phyloP scores from a whole-genome alignment of 2,329 filamentous ascomycete species.

The Penicillium sp. region DNA sequence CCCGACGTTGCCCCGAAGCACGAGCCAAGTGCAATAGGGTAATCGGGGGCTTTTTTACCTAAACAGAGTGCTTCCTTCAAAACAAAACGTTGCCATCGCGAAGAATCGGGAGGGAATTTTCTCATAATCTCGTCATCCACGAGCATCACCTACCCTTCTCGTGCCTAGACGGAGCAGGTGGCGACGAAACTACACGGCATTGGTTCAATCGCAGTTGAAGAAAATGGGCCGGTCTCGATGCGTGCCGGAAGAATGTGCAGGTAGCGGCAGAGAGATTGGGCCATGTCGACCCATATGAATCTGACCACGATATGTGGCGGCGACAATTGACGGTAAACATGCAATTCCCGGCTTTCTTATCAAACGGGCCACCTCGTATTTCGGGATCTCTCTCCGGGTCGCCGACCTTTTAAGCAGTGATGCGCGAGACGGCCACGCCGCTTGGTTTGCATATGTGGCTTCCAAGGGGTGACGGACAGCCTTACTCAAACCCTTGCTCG shows the following conservation, averaged over 20 bases:
- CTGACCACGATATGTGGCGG: too few species aligned
- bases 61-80: background rate
- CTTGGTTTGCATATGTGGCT: background rate
- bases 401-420: background rate
- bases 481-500: background rate
- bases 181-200: background rate
- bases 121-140: background rate
- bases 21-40: background rate
- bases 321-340: too few species aligned
- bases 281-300: background rate
- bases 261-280: background rate
- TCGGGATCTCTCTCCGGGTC: background rate
- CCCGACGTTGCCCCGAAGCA: background rate
- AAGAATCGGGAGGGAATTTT: background rate
- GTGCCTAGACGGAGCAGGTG: background rate
- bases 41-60: background rate
- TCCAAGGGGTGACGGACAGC: background rate
- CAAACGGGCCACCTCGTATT: background rate
- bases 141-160: background rate
- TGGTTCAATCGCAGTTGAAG: background rate
- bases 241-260: background rate
- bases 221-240: background rate
- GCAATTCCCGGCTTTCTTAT: too few species aligned
- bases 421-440: background rate
- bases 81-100: background rate